Percentiles rank a stretch among this genome's conserved stretches.
Evolutionary conservation across 768 basidiomycete species (phyloP).

Genomic region (Macrolepiota dolichaula): DNA sequence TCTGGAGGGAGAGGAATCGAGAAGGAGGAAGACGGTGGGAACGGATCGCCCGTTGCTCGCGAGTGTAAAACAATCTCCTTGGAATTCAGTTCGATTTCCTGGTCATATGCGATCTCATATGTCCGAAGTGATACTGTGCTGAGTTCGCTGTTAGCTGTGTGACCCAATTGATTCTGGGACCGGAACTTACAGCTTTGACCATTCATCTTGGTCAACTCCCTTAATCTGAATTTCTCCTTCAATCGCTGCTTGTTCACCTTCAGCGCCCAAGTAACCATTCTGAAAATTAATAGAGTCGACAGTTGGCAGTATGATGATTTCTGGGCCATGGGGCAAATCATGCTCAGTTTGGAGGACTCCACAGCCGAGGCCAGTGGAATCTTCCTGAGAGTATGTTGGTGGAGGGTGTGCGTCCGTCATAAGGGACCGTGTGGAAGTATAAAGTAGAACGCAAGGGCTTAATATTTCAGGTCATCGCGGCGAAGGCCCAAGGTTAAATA

Average conservation of each 20-base stretch:
- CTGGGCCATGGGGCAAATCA: slow-evolving; percentile 35
- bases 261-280: slow-evolving; percentile 81
- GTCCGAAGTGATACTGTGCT: slow-evolving; percentile 68
- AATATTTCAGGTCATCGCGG: slow-evolving; percentile 8
- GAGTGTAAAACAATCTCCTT: slow-evolving; percentile 57
- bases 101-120: slow-evolving; percentile 57
- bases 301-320: slow-evolving; percentile 74
- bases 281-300: slow-evolving; percentile 75
- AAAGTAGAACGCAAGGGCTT: slow-evolving; percentile 17
- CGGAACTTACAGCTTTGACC: slow-evolving; percentile 59
- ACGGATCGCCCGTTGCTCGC: slow-evolving; percentile 29
- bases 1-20: slow-evolving; percentile 76
- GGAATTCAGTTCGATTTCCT: slow-evolving; percentile 63
- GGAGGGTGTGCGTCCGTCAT: slow-evolving; percentile 51
- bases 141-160: slow-evolving; percentile 14
- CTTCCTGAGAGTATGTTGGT: slow-evolving; percentile 58
- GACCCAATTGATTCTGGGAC: background rate
- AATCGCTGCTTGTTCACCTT: slow-evolving; percentile 77
- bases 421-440: slow-evolving; percentile 1
- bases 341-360: slow-evolving; percentile 16
- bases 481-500: slow-evolving; percentile 2
- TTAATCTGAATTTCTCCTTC: slow-evolving; percentile 90
- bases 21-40: slow-evolving; percentile 73
- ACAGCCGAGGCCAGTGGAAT: slow-evolving; percentile 22
- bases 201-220: slow-evolving; percentile 52